Evolutionary conservation across 805 yeast species (phyloP).

Genomic region (Sugiyamaella valdiviana): DNA sequence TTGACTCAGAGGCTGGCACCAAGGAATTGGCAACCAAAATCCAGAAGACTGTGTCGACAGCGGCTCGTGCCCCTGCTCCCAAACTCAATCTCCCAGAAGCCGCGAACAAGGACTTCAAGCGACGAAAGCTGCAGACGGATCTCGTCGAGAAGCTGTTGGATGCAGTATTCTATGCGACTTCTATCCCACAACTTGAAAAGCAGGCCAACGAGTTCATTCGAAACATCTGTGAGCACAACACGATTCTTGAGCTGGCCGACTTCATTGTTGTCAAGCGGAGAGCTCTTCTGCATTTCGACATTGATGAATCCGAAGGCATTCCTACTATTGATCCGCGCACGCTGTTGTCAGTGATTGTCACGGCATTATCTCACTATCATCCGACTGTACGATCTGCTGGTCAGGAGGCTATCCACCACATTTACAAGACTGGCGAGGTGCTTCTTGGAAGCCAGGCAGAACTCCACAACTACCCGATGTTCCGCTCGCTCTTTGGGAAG

Average conservation of each 20-base stretch:
- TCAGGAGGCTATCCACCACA: constrained; percentile 52
- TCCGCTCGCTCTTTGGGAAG: constrained; percentile 68
- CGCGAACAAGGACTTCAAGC: constrained; percentile 16
- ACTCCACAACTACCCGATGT: constrained; percentile 65
- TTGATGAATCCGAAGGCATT: constrained; percentile 73
- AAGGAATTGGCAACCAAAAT: constrained; percentile 22
- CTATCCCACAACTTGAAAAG: constrained; percentile 62
- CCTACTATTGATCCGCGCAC: constrained; percentile 63
- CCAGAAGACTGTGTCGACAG: background rate
- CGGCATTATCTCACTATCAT: constrained; percentile 74
- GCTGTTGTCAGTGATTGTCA: constrained; percentile 66
- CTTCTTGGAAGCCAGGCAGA: constrained; percentile 64
- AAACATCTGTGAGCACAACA: constrained; percentile 70
- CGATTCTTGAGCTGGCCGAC: constrained; percentile 68
- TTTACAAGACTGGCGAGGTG: constrained; percentile 54
- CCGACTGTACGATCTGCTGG: constrained; percentile 68
- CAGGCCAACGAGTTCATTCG: constrained; percentile 60
- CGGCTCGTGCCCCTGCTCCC: constrained; percentile 34
- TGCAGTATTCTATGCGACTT: constrained; percentile 66
- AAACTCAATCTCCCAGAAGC: constrained; percentile 22
- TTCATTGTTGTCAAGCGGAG: constrained; percentile 61
- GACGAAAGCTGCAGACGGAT: constrained; percentile 45
- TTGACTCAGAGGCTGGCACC: background rate
- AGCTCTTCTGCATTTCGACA: constrained; percentile 62
- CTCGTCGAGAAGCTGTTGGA: constrained; percentile 60